phyloP scores from a whole-genome alignment of 441 rosid species.

The Hypseocharis bilobata region DNA sequence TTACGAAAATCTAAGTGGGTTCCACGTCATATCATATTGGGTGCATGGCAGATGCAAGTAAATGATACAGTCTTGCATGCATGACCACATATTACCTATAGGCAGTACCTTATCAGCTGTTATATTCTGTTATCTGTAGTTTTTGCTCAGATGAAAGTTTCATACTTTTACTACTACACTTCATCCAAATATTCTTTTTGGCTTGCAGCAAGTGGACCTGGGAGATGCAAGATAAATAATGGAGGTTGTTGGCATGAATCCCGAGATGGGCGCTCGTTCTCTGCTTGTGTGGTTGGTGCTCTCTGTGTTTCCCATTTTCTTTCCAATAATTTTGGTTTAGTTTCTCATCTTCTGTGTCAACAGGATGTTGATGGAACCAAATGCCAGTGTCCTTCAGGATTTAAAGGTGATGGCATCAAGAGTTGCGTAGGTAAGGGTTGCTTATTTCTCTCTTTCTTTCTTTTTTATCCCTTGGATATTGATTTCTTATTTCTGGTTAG shows the following conservation, averaged over 20 bases:
- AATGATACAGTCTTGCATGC: no score
- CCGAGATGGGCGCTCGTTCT: slow-evolving; percentile 50
- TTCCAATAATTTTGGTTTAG: slow-evolving; percentile 6
- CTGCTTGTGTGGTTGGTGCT: slow-evolving; percentile 73
- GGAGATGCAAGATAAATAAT: slow-evolving; percentile 77
- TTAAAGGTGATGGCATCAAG: slow-evolving; percentile 72
- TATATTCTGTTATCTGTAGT: not conserved
- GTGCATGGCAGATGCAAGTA: no score
- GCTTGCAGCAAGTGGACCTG: slow-evolving; percentile 71
- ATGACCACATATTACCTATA: no score
- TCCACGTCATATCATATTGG: no score
- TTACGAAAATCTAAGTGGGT: not conserved
- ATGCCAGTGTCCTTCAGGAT: slow-evolving; percentile 83
- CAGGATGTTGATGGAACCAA: slow-evolving; percentile 57
- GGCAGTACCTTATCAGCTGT: not conserved
- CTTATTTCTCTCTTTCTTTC: slow-evolving; percentile 1
- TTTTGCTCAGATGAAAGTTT: not conserved
- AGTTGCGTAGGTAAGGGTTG: slow-evolving; percentile 55
- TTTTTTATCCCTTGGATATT: not conserved
- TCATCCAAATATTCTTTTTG: slow-evolving; percentile 3
- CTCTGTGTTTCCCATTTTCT: slow-evolving; percentile 7
- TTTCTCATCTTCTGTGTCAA: slow-evolving; percentile 20
- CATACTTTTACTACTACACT: not conserved
- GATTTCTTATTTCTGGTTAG: not conserved
- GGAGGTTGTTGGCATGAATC: slow-evolving; percentile 93